phyloP scores from a whole-genome alignment of 805 yeast genomes.

The Metahyphopichia silvanorum region DNA sequence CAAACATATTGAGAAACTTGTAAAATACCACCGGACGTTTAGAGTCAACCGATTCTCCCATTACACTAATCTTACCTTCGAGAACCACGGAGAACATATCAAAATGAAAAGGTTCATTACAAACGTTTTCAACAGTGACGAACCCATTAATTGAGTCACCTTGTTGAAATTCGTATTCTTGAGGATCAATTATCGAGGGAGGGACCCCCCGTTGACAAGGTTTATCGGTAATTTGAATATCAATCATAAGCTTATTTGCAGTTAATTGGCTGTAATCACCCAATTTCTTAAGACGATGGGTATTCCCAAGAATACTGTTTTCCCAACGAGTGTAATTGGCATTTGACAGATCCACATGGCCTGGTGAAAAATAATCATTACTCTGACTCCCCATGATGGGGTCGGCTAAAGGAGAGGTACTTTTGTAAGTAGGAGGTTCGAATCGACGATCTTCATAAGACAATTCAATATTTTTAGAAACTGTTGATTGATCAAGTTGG shows the following conservation, averaged over 20 bases:
- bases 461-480: slow-evolving; percentile 20
- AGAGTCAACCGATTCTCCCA: slow-evolving; percentile 14
- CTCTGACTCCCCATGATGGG: neutral
- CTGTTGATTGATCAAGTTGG: slow-evolving; percentile 27
- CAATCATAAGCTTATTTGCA: slow-evolving; percentile 16
- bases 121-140: slow-evolving; percentile 17
- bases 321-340: slow-evolving; percentile 20
- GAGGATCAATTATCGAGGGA: slow-evolving; percentile 15
- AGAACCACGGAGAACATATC: slow-evolving; percentile 26
- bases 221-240: slow-evolving; percentile 13
- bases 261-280: slow-evolving; percentile 9
- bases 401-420: slow-evolving; percentile 4
- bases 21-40: slow-evolving; percentile 19
- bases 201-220: slow-evolving; percentile 13
- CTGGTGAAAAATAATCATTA: slow-evolving; percentile 13
- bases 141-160: slow-evolving; percentile 25
- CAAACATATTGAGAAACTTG: slow-evolving; percentile 30
- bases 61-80: slow-evolving; percentile 24
- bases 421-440: slow-evolving; percentile 22
- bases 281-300: slow-evolving; percentile 21
- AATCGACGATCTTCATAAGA: slow-evolving; percentile 13
- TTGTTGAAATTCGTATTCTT: slow-evolving; percentile 18
- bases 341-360: neutral
- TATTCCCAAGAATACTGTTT: slow-evolving; percentile 22
- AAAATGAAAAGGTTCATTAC: slow-evolving; percentile 16